Evolutionary conservation across 208 protist genomes (phyloP).

Genomic region (Leishmania braziliensis): DNA sequence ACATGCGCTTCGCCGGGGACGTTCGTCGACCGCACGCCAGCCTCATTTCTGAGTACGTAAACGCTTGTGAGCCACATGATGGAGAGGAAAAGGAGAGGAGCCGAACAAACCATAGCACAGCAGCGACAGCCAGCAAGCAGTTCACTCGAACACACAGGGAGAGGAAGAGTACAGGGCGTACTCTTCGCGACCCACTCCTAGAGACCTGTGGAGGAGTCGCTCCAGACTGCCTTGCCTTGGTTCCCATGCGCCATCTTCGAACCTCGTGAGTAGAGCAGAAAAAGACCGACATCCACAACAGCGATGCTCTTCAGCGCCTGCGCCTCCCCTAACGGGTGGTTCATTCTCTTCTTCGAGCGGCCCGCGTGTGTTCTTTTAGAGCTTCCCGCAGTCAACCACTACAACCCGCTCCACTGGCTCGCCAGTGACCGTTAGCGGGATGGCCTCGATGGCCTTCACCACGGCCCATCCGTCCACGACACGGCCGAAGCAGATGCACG

Average conservation of each 20-base stretch:
- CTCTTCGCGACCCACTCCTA: neutral
- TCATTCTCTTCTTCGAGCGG: neutral
- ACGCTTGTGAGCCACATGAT: neutral
- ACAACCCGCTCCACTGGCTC: constrained; percentile 41
- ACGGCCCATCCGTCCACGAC: constrained; percentile 86
- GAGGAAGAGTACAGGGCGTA: constrained; percentile 4
- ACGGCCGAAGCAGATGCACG: constrained; percentile 96
- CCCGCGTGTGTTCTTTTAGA: constrained; percentile 9
- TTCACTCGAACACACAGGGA: neutral
- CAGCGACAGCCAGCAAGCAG: neutral
- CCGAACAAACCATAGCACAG: neutral
- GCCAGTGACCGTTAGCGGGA: constrained; percentile 51
- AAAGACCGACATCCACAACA: neutral
- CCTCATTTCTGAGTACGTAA: neutral
- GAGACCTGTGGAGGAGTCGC: neutral
- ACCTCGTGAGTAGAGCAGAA: too few relatives aligned
- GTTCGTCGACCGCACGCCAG: neutral
- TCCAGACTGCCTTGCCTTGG: neutral
- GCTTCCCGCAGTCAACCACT: constrained; percentile 72
- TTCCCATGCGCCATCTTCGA: neutral
- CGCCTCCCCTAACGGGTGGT: neutral
- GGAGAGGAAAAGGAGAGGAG: neutral
- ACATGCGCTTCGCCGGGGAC: neutral
- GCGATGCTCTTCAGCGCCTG: neutral
- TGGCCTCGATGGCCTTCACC: constrained; percentile 74